Base-by-base conservation (phyloP, 2,329 filamentous ascomycete genomes). In the Fulvia fulva region DNA sequence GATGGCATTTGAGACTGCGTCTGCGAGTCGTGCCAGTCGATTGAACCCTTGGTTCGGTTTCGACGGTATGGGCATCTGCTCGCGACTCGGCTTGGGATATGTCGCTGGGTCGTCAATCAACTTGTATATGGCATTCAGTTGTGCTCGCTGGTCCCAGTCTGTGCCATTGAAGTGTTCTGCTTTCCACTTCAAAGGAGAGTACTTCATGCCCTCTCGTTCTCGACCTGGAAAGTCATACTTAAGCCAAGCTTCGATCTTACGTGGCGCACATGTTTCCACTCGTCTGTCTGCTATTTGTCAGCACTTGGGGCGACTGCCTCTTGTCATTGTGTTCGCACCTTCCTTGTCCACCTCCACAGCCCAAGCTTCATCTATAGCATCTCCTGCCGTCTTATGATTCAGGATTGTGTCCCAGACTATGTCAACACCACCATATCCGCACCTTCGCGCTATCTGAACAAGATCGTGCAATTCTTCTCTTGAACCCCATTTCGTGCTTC, bases 311-410 rank as follows among this genome's bases (percentile, higher is more conserved):
- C 11, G 2, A 8, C 22, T 26, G 12, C 6, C 25, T 25, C n/a
- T 47, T 8, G 19, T 5, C 44, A 25, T 3, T 23, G 44, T 23
- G 21, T 16, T 53, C 53, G 16, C 59, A 68, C 68, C 69, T 54
- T 63, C 60, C 0, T 76, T 71, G 67, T 90, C 81, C 23, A 90
- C 87, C 70, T 87, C 84, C 46, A 87, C 79, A 1, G 84, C 86
- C 58, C 76, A 74, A 57, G 81, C 87, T 55, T 80, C 80, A 69
- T 90, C 87, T 25, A 80, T 84, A 53, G 77, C 77, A 69, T 90
- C 87, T 6, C 85, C 87, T 2, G 81, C 87, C 2, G 86, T 85
- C 70, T 87, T 89, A 70, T 90, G 87, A 66, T 89, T 90, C 46
- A 90, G 75, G 6, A 91, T 86, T 1, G 86, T 84, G 70, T 90